A percentile compares a stretch with the other conserved stretches of the same genome.
Conservation (phyloP, 345 rosid species). For the Gossypium raimondii region DNA sequence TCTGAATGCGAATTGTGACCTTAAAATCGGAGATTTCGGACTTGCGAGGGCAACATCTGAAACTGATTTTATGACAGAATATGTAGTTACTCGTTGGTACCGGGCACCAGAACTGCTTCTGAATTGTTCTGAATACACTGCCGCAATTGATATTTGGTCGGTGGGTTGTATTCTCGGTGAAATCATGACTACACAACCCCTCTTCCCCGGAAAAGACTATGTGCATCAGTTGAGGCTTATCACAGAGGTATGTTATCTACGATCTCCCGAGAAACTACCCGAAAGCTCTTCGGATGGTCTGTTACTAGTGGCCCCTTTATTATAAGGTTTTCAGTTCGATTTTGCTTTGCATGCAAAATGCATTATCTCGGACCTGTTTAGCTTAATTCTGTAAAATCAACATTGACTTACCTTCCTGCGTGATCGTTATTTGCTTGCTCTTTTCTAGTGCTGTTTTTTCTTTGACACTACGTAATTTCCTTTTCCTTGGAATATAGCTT, state of each 20-base stretch:
- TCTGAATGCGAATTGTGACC: conserved; percentile 84
- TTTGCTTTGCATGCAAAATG: background rate
- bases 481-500: conserved; percentile 52
- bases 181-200: conserved; percentile 77
- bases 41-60: conserved; percentile 99
- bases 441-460: background rate
- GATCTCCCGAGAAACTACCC: conserved; percentile 8
- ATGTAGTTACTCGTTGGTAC: conserved; percentile 99
- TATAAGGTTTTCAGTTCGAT: background rate
- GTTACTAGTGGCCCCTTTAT: background rate
- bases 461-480: background rate
- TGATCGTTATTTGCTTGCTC: background rate
- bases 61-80: conserved; percentile 99
- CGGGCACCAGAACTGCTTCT: conserved; percentile 98
- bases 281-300: background rate
- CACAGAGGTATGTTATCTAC: conserved; percentile 60
- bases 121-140: conserved; percentile 96
- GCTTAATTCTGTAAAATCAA: background rate
- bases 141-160: conserved; percentile 98
- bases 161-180: conserved; percentile 99
- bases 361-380: no score
- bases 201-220: conserved; percentile 96
- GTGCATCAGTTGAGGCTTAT: conserved; percentile 94
- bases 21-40: conserved; percentile 96
- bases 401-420: background rate